Conservation (phyloP, 148 eudicot genomes). For the Nepenthes mirabilis region DNA sequence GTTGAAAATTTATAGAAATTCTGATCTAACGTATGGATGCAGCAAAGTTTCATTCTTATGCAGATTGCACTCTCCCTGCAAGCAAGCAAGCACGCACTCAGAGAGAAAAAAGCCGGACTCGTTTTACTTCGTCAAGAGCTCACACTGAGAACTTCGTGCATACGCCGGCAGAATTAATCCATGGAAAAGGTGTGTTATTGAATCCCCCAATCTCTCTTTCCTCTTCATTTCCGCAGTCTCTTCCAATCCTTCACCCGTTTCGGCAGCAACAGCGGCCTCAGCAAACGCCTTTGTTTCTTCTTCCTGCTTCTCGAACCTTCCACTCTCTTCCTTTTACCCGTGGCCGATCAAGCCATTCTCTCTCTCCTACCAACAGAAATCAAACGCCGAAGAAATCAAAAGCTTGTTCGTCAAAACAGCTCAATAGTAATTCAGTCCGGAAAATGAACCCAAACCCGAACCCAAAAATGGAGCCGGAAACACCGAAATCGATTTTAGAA, state of each 20-base stretch:
- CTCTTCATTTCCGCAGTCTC: conserved; percentile 10
- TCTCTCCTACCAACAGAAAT: conserved; percentile 8
- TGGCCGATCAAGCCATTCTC: conserved; percentile 9
- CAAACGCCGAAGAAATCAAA: conserved; percentile 7
- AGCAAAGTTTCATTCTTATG: too few species aligned
- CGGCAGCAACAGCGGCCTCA: neutral
- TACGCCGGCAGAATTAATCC: neutral
- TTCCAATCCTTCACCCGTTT: neutral
- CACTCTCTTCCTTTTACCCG: conserved; percentile 12
- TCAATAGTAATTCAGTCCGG: neutral
- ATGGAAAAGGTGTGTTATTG: conserved; percentile 9
- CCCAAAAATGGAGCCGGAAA: neutral
- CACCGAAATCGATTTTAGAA: neutral
- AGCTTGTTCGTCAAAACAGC: neutral
- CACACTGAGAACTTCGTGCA: neutral
- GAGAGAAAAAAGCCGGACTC: neutral
- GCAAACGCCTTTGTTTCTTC: conserved; percentile 43
- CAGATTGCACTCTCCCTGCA: too few species aligned
- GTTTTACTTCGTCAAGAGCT: neutral
- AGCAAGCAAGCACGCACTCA: too few species aligned
- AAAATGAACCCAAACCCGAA: conserved; percentile 3
- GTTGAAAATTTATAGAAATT: too few species aligned
- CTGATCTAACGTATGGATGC: too few species aligned
- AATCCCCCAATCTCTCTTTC: conserved; percentile 14
- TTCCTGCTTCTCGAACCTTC: conserved; percentile 12